Evolutionary conservation across 2,329 filamentous ascomycete genomes (phyloP).

Genomic region (Fusarium continuum): DNA sequence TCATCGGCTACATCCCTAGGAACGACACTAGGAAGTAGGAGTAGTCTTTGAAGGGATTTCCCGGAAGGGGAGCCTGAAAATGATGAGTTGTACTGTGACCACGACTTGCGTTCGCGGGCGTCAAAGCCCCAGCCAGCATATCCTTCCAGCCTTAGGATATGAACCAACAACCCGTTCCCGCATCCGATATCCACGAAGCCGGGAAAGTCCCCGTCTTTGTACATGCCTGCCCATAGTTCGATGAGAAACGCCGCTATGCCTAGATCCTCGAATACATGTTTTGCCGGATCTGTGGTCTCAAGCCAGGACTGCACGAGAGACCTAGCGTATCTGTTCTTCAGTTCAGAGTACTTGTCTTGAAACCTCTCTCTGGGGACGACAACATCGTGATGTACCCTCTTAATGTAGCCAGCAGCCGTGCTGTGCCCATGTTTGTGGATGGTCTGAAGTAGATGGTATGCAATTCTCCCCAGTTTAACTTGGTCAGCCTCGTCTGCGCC

Average conservation of each 20-base stretch:
- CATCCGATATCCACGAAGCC: slow-evolving; percentile 97
- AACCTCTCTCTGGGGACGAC: slow-evolving; percentile 79
- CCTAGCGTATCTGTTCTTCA: slow-evolving; percentile 83
- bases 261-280: slow-evolving; percentile 96
- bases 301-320: slow-evolving; percentile 79
- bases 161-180: slow-evolving; percentile 89
- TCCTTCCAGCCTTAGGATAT: slow-evolving; percentile 82
- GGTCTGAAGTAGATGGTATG: slow-evolving; percentile 72
- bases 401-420: slow-evolving; percentile 72
- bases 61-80: slow-evolving; percentile 42
- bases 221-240: slow-evolving; percentile 90
- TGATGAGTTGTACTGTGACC: slow-evolving; percentile 71
- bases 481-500: slow-evolving; percentile 41
- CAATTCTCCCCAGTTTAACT: slow-evolving; percentile 70
- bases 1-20: slow-evolving; percentile 21
- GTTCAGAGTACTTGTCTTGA: slow-evolving; percentile 81
- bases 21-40: slow-evolving; percentile 60
- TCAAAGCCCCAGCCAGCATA: slow-evolving; percentile 92
- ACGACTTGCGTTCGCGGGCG: slow-evolving; percentile 84
- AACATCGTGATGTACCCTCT: slow-evolving; percentile 84
- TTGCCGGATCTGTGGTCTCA: slow-evolving; percentile 85
- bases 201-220: slow-evolving; percentile 69
- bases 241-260: slow-evolving; percentile 91
- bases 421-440: slow-evolving; percentile 80
- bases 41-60: slow-evolving; percentile 54